Conservation (phyloP, 108 stramenopile genomes). For the Cyclotella cryptica region DNA sequence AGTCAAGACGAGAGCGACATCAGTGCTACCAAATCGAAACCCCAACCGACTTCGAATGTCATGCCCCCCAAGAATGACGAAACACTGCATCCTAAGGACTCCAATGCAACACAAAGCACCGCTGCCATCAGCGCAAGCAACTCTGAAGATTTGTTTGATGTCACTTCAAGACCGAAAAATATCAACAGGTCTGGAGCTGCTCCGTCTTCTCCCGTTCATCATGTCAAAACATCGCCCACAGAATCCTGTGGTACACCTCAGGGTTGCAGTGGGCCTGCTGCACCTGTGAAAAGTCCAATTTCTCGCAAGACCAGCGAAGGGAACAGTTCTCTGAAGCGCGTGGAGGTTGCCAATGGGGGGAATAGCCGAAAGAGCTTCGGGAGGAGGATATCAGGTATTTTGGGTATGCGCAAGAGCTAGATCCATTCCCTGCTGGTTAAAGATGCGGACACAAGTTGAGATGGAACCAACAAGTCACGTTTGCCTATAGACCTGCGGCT, state of each 20-base stretch:
- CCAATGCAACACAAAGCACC: constrained; percentile 4
- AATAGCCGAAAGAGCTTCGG: neutral
- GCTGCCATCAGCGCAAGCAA: neutral
- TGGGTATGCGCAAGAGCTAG: neutral
- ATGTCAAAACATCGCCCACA: constrained; percentile 6
- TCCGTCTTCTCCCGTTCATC: constrained; percentile 5
- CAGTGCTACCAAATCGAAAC: neutral
- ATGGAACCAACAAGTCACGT: neutral
- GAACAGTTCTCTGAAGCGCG: neutral
- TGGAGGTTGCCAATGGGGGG: neutral
- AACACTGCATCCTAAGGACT: constrained; percentile 3
- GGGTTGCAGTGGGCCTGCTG: neutral
- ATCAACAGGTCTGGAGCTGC: neutral
- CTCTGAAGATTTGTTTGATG: constrained; percentile 15
- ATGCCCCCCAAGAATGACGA: neutral
- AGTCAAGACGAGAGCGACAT: neutral
- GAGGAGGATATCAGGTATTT: neutral
- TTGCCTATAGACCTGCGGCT: neutral
- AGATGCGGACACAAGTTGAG: neutral
- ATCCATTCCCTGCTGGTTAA: neutral
- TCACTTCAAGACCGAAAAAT: neutral
- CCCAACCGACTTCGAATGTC: neutral
- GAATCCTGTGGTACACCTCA: constrained; percentile 3
- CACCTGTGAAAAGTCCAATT: neutral
- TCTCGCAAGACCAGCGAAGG: neutral